These are phyloP conservation scores for Coprinellus micaceus DNA, from an alignment of 768 basidiomycete genomes.

Conservation along the genomic window DNA sequence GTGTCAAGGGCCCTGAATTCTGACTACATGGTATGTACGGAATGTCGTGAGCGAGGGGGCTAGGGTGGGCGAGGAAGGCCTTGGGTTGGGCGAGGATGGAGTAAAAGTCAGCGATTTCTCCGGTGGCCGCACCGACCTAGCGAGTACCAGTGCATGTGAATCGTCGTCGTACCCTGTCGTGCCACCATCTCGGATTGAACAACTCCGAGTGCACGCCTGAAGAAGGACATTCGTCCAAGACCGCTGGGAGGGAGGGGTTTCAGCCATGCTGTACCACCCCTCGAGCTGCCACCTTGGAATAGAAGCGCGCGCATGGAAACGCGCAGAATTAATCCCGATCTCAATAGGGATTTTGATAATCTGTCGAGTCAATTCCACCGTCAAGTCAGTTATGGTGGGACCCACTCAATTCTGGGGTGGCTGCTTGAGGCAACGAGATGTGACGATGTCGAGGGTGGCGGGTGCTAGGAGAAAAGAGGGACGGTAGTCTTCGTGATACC, in stretches of 20 bases:
- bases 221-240: too few species aligned
- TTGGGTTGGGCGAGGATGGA: background rate
- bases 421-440: background rate
- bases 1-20: background rate
- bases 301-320: background rate
- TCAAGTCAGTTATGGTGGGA: background rate
- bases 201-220: too few species aligned
- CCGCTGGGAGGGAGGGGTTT: too few species aligned
- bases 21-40: background rate
- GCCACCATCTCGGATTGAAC: too few species aligned
- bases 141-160: too few species aligned
- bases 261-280: background rate
- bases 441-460: constrained; percentile 2
- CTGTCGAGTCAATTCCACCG: background rate
- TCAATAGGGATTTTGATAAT: background rate
- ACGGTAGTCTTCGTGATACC: background rate
- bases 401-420: constrained; percentile 2
- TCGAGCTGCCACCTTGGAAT: too few species aligned
- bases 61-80: background rate
- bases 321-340: background rate
- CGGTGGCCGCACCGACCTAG: background rate
- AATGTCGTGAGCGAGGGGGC: background rate
- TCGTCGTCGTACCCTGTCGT: too few species aligned
- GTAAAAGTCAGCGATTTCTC: background rate
- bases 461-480: constrained; percentile 2